Base-by-base conservation (phyloP, 1,284 basidiomycete species). In the Takashimella tepidaria region DNA sequence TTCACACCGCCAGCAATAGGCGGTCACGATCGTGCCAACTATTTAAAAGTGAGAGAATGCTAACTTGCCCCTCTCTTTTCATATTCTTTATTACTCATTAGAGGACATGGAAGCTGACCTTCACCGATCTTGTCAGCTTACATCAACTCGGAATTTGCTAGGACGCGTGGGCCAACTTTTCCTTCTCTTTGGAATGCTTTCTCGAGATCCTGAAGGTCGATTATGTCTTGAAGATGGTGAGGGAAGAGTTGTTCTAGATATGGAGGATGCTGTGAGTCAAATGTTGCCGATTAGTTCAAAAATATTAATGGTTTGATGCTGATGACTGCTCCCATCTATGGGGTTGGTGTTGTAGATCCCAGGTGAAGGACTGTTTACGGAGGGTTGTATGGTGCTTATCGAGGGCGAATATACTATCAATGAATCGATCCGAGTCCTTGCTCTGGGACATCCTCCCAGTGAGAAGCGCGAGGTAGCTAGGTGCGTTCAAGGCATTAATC, bases 351-450 rank as follows among this genome's bases (percentile, higher is more conserved):
- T 8, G 45, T 59, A 92, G 92, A 88, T 90, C 56, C 93, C 95
- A 4, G 92, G 92, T 44, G 93, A 97, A 71, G 96, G 96, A 0
- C 76, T 99, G 13, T 98, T 98, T 68, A 97, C 93, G 0, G 93
- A 98, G 73, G 96, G 96, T 0, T 91, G 87, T 56, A 88, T 97
- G 74, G 90, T 92, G 1, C 81, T 99, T 8, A 85, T 98, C 0
- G 96, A 98, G 75, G 96, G 96, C 27, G 90, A 93, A 67, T 99
- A 98, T 70, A 97, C 90, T 0, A 85, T 92, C 56, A 90, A 98
- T 25, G 89, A 88, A 48, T 88, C 83, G 1, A 80, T 99, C 51
- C 81, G 87, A 55, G 92, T 97, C 5, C 84, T 92, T 60, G 96
- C 93, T 6, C 88, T 99, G 61, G 95, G 96, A 1, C 95, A 98